Conservation (phyloP, 176 grass and related monocot species). For the Puya raimondii region DNA sequence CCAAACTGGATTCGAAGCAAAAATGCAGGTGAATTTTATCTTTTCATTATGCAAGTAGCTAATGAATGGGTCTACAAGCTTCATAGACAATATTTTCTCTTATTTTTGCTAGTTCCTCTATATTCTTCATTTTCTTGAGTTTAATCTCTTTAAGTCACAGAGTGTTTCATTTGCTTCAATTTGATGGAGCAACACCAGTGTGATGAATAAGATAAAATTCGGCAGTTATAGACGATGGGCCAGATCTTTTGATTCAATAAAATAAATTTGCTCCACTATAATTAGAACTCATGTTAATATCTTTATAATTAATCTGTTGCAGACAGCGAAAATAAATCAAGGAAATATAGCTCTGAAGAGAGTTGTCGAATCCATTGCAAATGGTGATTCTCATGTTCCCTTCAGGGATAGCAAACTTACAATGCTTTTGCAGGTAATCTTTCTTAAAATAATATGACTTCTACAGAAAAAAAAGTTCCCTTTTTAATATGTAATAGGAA, state of each 20-base stretch:
- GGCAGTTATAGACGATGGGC: too few relatives aligned
- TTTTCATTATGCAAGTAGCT: neutral
- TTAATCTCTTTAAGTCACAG: too few relatives aligned
- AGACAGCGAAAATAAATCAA: slow-evolving; percentile 94
- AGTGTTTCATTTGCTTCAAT: too few relatives aligned
- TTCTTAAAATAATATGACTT: neutral
- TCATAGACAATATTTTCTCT: neutral
- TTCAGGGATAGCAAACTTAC: slow-evolving; percentile 93
- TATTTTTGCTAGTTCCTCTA: neutral
- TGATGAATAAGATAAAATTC: too few relatives aligned
- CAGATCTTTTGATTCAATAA: too few relatives aligned
- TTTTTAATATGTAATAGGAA: neutral
- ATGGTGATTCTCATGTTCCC: slow-evolving; percentile 88
- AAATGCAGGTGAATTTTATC: slow-evolving; percentile 64
- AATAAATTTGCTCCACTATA: neutral
- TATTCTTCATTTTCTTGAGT: too few relatives aligned
- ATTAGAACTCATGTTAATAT: neutral
- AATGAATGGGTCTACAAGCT: neutral
- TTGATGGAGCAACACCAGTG: too few relatives aligned
- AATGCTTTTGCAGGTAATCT: slow-evolving; percentile 77
- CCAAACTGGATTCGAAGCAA: slow-evolving; percentile 82
- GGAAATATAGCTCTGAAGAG: slow-evolving; percentile 82
- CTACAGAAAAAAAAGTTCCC: too few relatives aligned
- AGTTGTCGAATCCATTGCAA: slow-evolving; percentile 89
- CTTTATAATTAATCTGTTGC: slow-evolving; percentile 7